A percentile compares a stretch with the other conserved stretches of the same genome.
Evolutionary conservation across 257 asterid species (phyloP).

Genomic region (Nicotiana obtusifolia): DNA sequence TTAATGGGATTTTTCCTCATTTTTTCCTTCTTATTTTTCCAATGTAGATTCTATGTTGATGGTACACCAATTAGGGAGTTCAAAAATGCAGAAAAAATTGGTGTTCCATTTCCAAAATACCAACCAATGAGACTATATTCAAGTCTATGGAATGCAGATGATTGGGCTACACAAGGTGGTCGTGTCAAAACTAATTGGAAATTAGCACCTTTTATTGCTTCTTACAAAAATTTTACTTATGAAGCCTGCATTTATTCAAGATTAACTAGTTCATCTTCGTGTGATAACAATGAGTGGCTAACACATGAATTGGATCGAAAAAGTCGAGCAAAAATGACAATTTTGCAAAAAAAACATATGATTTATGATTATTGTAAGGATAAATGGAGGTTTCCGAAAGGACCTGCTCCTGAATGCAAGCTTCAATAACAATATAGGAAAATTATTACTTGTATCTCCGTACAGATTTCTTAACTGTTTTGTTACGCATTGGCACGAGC

Average conservation of each 20-base stretch:
- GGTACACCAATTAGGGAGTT: conserved; percentile 58
- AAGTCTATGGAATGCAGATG: conserved; percentile 78
- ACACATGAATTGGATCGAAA: conserved; percentile 36
- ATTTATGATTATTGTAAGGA: conserved; percentile 71
- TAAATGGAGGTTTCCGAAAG: conserved; percentile 65
- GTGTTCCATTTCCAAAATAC: conserved; percentile 48
- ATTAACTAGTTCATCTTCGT: conserved; percentile 30
- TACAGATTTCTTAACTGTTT: too few species aligned
- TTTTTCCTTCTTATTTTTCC: background rate
- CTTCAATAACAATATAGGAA: conserved; percentile 9
- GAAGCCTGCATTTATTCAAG: conserved; percentile 63
- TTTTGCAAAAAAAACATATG: conserved; percentile 48
- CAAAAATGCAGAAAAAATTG: conserved; percentile 44
- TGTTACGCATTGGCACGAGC: too few species aligned
- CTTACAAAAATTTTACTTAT: conserved; percentile 45
- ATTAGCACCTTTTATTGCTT: conserved; percentile 63
- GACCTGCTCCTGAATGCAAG: conserved; percentile 53
- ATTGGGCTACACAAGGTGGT: conserved; percentile 82
- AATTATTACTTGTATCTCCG: background rate
- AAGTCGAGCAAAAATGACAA: conserved; percentile 43
- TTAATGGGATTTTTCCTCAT: background rate
- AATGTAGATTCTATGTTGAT: conserved; percentile 53
- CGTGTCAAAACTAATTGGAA: conserved; percentile 64
- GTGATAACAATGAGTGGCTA: conserved; percentile 26
- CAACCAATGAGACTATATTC: conserved; percentile 80